Percentiles rank a stretch among this genome's conserved stretches.
These are phyloP conservation scores for Neoscytalidium dimidiatum DNA, from an alignment of 2,329 filamentous ascomycete species.

Conservation along the genomic window DNA sequence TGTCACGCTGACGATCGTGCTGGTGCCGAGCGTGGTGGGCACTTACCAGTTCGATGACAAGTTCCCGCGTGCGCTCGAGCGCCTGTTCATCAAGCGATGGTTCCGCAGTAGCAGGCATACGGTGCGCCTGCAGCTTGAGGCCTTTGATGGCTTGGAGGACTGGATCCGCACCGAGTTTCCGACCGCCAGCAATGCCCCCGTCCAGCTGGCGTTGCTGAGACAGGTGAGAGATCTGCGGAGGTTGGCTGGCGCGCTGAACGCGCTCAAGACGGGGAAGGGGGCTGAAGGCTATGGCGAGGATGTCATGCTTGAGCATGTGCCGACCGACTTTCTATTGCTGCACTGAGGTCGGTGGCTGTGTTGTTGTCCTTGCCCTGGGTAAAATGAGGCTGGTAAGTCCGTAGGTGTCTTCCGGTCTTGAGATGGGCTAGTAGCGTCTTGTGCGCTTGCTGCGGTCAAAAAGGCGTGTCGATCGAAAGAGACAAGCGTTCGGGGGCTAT, in stretches of 20 bases:
- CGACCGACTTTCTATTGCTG: not conserved
- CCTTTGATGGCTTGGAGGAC: slow-evolving; percentile 11
- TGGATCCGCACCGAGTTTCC: slow-evolving; percentile 17
- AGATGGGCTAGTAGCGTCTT: not conserved
- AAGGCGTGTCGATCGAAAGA: not conserved
- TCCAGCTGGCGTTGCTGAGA: slow-evolving; percentile 3
- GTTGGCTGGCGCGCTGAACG: not conserved
- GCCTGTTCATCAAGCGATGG: slow-evolving; percentile 10
- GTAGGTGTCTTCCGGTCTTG: not conserved
- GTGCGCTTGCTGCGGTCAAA: too few species aligned
- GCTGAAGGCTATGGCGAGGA: not conserved
- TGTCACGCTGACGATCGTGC: slow-evolving; percentile 1
- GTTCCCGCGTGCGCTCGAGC: slow-evolving; percentile 4
- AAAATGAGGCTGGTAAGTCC: not conserved
- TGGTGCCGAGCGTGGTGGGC: slow-evolving; percentile 18
- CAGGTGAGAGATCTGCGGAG: slow-evolving; percentile 5
- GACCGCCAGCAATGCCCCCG: not conserved
- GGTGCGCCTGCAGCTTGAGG: slow-evolving; percentile 3
- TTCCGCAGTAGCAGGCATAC: not conserved
- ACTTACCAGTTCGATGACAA: slow-evolving; percentile 15
- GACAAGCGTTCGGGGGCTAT: not conserved
- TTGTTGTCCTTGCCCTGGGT: not conserved
- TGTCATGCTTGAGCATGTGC: not conserved
- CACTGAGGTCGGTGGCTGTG: not conserved
- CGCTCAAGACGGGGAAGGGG: not conserved